phyloP scores from a whole-genome alignment of 106 monocot species.

The Dendrobium officinale region DNA sequence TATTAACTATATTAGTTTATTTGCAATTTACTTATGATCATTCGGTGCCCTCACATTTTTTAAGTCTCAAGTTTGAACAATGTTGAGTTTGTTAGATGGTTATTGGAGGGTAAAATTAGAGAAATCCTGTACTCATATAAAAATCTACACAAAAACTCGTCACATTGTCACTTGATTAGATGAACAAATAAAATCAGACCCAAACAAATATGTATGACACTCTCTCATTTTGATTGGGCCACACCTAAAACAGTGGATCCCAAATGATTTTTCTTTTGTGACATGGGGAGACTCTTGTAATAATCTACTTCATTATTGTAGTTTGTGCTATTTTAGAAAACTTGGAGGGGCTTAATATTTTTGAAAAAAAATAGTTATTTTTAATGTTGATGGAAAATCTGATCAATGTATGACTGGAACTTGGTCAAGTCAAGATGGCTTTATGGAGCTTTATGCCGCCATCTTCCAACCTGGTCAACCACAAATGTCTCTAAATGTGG shows the following conservation, averaged over 20 bases:
- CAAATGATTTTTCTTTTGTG: too few species aligned
- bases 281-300: not conserved
- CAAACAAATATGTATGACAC: too few species aligned
- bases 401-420: not conserved
- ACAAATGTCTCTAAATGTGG: not conserved
- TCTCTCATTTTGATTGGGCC: too few species aligned
- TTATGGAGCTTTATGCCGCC: not conserved
- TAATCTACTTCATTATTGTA: not conserved
- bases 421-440: not conserved
- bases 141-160: too few species aligned
- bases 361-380: not conserved
- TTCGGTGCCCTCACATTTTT: not conserved
- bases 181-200: too few species aligned
- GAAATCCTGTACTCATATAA: too few species aligned
- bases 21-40: not conserved
- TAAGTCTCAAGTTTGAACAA: not conserved
- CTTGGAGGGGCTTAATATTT: not conserved
- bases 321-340: not conserved
- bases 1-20: not conserved
- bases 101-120: not conserved
- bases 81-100: not conserved
- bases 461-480: not conserved
- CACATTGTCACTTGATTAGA: too few species aligned
- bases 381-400: not conserved
- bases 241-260: too few species aligned